These are phyloP conservation scores for Trichoderma brevicompactum DNA, from an alignment of 2,329 filamentous ascomycete genomes.

Conservation along the genomic window DNA sequence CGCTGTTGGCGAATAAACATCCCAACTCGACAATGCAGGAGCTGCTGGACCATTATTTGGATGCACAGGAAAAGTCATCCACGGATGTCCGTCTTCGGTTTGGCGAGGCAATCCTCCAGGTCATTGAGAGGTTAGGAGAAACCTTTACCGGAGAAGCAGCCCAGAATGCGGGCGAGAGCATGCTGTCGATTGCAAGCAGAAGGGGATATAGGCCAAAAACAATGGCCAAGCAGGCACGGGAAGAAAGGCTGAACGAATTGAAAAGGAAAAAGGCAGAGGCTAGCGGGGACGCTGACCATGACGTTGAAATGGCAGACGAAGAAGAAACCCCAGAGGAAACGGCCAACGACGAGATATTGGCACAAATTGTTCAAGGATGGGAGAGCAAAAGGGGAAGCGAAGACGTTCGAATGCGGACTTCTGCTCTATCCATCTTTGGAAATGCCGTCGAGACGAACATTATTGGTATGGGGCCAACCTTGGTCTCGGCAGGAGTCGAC, in stretches of 20 bases:
- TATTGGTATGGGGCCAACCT: constrained; percentile 55
- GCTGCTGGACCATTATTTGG: constrained; percentile 69
- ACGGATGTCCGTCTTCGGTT: constrained; percentile 70
- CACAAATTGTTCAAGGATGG: constrained; percentile 69
- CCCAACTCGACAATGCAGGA: constrained; percentile 65
- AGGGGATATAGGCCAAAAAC: constrained; percentile 65
- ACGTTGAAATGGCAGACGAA: constrained; percentile 49
- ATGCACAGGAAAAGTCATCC: constrained; percentile 59
- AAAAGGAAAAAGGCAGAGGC: constrained; percentile 49
- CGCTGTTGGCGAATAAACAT: constrained; percentile 63
- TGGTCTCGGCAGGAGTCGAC: constrained; percentile 63
- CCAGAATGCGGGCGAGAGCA: constrained; percentile 56
- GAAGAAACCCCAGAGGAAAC: constrained; percentile 53
- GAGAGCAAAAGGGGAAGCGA: constrained; percentile 67
- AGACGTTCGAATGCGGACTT: constrained; percentile 71
- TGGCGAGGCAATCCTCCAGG: constrained; percentile 68
- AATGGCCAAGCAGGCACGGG: constrained; percentile 57
- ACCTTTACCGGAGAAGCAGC: constrained; percentile 61
- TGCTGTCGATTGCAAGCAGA: constrained; percentile 67
- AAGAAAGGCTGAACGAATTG: constrained; percentile 53
- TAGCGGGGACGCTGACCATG: constrained; percentile 48
- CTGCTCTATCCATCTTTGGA: constrained; percentile 69
- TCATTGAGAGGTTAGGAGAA: constrained; percentile 63
- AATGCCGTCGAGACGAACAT: constrained; percentile 64
- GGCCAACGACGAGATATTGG: constrained; percentile 55